These are phyloP conservation scores for Harrya chromipes DNA, from an alignment of 768 basidiomycete species.

Conservation along the genomic window DNA sequence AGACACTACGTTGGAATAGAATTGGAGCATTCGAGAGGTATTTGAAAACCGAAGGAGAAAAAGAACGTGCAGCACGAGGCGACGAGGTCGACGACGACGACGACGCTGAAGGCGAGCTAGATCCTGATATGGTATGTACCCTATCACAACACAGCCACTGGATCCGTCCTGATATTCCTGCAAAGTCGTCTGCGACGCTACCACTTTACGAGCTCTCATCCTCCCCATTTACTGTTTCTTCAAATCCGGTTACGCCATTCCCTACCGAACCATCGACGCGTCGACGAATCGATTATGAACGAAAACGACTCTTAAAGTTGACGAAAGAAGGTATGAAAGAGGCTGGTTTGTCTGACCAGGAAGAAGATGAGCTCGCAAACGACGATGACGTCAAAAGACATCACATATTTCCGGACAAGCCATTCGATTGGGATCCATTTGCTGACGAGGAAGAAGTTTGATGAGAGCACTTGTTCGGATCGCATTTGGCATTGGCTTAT, in stretches of 20 bases:
- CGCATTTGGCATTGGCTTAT: too few species aligned
- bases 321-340: conserved; percentile 30
- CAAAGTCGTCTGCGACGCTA: conserved; percentile 28
- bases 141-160: not conserved
- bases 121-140: conserved; percentile 27
- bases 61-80: conserved; percentile 19
- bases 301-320: conserved; percentile 26
- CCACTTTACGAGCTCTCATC: conserved; percentile 26
- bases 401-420: conserved; percentile 27
- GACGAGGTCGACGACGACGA: conserved; percentile 20
- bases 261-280: conserved; percentile 25
- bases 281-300: conserved; percentile 31
- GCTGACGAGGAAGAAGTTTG: conserved; percentile 27
- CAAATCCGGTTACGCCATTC: conserved; percentile 31
- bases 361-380: conserved; percentile 19
- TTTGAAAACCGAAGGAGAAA: conserved; percentile 27
- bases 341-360: conserved; percentile 23
- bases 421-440: conserved; percentile 32
- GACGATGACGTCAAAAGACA: conserved; percentile 12
- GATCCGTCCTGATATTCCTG: not conserved
- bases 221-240: conserved; percentile 24
- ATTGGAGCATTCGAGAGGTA: conserved; percentile 27
- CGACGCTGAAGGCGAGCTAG: conserved; percentile 24
- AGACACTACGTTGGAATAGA: conserved; percentile 30
- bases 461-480: not conserved